Evolutionary conservation across 192 early-diverging fungal species (phyloP).

Genomic region (Allomyces macrogynus): DNA sequence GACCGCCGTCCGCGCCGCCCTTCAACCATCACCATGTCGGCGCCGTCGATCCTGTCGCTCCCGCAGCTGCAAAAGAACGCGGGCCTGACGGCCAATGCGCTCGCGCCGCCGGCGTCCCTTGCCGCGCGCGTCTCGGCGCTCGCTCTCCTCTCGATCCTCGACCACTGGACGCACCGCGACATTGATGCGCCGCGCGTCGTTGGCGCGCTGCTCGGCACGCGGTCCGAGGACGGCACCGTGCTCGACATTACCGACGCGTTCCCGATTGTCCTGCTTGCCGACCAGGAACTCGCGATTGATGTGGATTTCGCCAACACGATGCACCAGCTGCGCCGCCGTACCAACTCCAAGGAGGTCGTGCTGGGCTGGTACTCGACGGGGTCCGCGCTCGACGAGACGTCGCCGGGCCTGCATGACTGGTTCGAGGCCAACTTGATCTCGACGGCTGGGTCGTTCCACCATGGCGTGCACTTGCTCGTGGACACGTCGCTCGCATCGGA

Average conservation of each 20-base stretch:
- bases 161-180: constrained; percentile 73
- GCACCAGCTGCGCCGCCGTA: constrained; percentile 71
- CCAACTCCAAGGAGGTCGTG: constrained; percentile 71
- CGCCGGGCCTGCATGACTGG: constrained; percentile 57
- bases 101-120: too few species aligned
- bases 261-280: constrained; percentile 33
- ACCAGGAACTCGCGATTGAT: constrained; percentile 54
- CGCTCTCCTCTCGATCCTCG: constrained; percentile 77
- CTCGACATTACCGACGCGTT: constrained; percentile 80
- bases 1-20: too few species aligned
- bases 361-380: constrained; percentile 87
- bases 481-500: constrained; percentile 59
- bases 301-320: constrained; percentile 72
- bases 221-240: constrained; percentile 67
- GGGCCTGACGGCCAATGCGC: too few species aligned
- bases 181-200: constrained; percentile 65
- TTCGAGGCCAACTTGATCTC: constrained; percentile 22
- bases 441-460: constrained; percentile 50
- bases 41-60: too few species aligned
- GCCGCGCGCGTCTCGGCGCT: constrained; percentile 45
- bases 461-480: constrained; percentile 68
- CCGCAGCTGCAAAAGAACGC: too few species aligned
- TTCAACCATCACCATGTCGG: too few species aligned
- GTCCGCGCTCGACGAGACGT: constrained; percentile 38
- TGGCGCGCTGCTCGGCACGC: constrained; percentile 73